Conservation (phyloP, 495 filamentous ascomycete species). For the Staphylotrichum longicolle region DNA sequence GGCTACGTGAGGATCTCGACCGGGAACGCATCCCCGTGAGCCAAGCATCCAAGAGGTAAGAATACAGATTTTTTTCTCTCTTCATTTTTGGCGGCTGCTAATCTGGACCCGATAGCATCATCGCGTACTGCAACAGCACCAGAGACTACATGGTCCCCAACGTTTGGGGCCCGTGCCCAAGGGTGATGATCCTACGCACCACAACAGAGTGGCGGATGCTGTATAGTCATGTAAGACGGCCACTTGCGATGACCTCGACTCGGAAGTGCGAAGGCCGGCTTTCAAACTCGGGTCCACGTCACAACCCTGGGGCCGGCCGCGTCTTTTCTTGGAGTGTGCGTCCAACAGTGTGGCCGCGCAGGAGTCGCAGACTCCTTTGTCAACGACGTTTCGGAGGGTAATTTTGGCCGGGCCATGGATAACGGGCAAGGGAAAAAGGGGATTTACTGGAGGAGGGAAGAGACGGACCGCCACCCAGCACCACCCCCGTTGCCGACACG, state of each 20-base stretch:
- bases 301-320: conserved; percentile 4
- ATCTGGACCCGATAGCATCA: conserved; percentile 61
- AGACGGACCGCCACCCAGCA: conserved; percentile 2
- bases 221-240: conserved; percentile 75
- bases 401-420: conserved; percentile 6
- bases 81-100: background rate
- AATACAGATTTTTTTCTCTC: background rate
- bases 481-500: conserved; percentile 6
- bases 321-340: conserved; percentile 5
- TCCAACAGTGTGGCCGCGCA: background rate
- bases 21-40: conserved; percentile 92
- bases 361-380: background rate
- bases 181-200: conserved; percentile 93
- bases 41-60: conserved; percentile 86
- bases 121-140: conserved; percentile 92
- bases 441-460: conserved; percentile 4
- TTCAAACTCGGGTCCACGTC: background rate
- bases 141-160: conserved; percentile 99
- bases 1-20: conserved; percentile 91
- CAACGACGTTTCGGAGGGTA: background rate
- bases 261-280: conserved; percentile 2
- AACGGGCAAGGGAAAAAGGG: conserved; percentile 9
- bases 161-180: conserved; percentile 90
- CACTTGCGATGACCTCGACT: conserved; percentile 8
- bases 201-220: conserved; percentile 86